Conservation (phyloP, 805 yeast genomes). For the Pichia thaimueangensis region DNA sequence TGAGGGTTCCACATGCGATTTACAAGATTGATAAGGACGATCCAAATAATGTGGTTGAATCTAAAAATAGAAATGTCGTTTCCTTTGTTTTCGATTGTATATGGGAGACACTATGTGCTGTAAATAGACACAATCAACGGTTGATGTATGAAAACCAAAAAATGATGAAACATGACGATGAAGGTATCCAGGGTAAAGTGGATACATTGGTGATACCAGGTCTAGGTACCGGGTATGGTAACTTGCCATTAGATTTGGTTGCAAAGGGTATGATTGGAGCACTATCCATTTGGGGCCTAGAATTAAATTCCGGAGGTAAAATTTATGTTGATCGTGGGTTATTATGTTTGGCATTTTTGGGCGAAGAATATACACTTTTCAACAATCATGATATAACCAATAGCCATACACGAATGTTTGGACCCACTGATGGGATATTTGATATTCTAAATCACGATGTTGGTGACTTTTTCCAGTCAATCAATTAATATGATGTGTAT, state of each 20-base stretch:
- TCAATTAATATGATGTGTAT: too few relatives aligned
- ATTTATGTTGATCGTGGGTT: constrained; percentile 18
- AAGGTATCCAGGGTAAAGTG: constrained; percentile 14
- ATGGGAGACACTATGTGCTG: constrained; percentile 30
- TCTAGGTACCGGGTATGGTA: constrained; percentile 36
- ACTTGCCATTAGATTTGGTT: constrained; percentile 27
- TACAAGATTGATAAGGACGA: constrained; percentile 8
- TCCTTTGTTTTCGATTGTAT: constrained; percentile 32
- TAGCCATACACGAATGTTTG: not conserved
- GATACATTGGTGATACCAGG: constrained; percentile 32
- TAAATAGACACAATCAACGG: constrained; percentile 18
- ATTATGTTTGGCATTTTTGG: constrained; percentile 21
- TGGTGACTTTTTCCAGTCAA: constrained; percentile 6
- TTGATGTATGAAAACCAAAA: constrained; percentile 3
- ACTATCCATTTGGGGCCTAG: constrained; percentile 22
- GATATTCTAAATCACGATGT: constrained; percentile 9
- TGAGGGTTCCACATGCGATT: constrained; percentile 31
- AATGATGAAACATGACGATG: not conserved
- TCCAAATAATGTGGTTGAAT: not conserved
- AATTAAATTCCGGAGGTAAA: not conserved
- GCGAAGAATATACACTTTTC: constrained; percentile 18
- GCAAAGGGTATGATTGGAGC: constrained; percentile 33
- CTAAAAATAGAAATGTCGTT: constrained; percentile 1
- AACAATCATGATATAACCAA: constrained; percentile 6
- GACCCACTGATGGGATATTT: not conserved